Conservation (phyloP, 352 stramenopile genomes). For the Globisporangium carolinianum region DNA sequence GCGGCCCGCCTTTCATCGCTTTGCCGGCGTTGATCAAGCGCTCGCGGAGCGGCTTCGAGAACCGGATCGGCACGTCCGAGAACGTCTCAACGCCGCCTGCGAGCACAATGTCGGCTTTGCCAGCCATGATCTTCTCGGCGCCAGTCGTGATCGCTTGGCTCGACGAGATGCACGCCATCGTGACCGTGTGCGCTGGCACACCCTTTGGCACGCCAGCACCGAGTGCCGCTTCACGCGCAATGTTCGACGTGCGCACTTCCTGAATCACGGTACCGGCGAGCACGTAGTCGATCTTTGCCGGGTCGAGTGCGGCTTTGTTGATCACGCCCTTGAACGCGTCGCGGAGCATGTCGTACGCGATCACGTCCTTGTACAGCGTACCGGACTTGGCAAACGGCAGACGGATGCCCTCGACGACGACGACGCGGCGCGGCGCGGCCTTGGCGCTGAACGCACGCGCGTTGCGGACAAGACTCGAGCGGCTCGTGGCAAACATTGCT, state of each 20-base stretch:
- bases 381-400: constrained; percentile 94
- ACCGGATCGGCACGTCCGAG: constrained; percentile 96
- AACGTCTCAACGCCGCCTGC: constrained; percentile 96
- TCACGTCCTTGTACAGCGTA: constrained; percentile 95
- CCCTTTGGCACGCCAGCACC: constrained; percentile 93
- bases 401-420: constrained; percentile 92
- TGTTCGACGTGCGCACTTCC: constrained; percentile 97
- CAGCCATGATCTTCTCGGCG: constrained; percentile 95
- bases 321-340: constrained; percentile 95
- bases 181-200: constrained; percentile 95
- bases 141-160: constrained; percentile 92
- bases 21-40: constrained; percentile 85
- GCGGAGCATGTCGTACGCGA: constrained; percentile 96
- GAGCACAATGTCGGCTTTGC: constrained; percentile 94
- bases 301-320: constrained; percentile 93
- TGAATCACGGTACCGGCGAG: constrained; percentile 96
- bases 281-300: constrained; percentile 95
- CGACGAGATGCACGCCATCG: constrained; percentile 95
- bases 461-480: constrained; percentile 25
- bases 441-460: constrained; percentile 33
- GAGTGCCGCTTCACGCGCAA: constrained; percentile 93
- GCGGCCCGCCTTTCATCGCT: constrained; percentile 92
- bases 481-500: constrained; percentile 20
- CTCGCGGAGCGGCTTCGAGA: constrained; percentile 85
- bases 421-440: constrained; percentile 56